Conservation (phyloP, 805 yeast species). For the Candida insectorum region DNA sequence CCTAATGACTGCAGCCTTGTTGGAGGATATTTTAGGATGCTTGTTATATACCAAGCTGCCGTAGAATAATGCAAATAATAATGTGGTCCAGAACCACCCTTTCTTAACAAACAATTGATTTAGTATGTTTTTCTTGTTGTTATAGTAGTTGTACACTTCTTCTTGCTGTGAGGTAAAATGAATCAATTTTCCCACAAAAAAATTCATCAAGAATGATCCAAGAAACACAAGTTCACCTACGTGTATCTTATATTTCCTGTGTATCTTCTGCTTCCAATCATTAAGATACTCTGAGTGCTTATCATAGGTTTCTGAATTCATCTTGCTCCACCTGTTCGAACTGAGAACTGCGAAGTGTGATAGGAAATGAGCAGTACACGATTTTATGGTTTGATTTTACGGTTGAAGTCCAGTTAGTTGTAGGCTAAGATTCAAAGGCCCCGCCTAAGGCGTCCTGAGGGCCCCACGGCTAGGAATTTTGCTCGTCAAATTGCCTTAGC, state of each 20-base stretch:
- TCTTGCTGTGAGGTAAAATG: conserved; percentile 43
- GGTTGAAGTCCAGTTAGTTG: too few species aligned
- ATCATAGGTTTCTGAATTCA: conserved; percentile 13
- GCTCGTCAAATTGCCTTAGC: too few species aligned
- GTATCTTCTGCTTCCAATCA: neutral
- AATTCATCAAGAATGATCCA: conserved; percentile 35
- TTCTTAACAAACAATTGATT: conserved; percentile 76
- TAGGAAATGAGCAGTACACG: too few species aligned
- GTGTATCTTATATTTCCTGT: conserved; percentile 12
- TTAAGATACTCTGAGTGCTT: conserved; percentile 5
- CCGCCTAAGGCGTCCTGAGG: too few species aligned
- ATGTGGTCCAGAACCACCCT: conserved; percentile 90
- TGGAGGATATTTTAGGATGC: conserved; percentile 8
- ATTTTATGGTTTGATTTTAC: too few species aligned
- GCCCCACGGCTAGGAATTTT: too few species aligned
- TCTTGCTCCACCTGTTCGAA: too few species aligned
- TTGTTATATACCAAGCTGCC: conserved; percentile 9
- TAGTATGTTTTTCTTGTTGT: conserved; percentile 64
- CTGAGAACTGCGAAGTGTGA: too few species aligned
- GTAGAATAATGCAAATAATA: conserved; percentile 25
- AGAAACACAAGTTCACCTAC: conserved; percentile 25
- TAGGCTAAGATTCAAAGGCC: too few species aligned
- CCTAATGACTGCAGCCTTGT: conserved; percentile 7
- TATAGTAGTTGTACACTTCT: conserved; percentile 47
- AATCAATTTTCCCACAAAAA: conserved; percentile 51